Evolutionary conservation across 108 stramenopile species (phyloP).

Genomic region (Nitzschia putrida): DNA sequence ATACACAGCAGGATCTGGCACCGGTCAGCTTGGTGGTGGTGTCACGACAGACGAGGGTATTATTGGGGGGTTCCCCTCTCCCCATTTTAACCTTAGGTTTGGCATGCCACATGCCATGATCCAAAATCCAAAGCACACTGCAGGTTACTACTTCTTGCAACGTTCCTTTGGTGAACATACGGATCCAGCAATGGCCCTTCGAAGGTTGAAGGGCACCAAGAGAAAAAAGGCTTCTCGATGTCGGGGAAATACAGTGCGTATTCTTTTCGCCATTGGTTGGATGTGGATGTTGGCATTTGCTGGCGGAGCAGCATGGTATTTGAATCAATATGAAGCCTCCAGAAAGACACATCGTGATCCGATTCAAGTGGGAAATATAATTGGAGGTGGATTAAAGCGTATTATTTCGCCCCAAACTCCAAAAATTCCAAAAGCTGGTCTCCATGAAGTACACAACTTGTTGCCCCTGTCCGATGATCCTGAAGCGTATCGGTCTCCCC

Average conservation of each 20-base stretch:
- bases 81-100: too few species aligned
- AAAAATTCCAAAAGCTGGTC: constrained; percentile 1
- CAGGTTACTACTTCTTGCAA: too few species aligned
- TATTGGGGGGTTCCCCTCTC: too few species aligned
- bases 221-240: neutral
- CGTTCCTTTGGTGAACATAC: too few species aligned
- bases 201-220: too few species aligned
- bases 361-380: neutral
- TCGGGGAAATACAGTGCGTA: neutral
- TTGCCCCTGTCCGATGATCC: constrained; percentile 15
- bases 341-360: neutral
- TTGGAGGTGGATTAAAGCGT: neutral
- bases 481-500: constrained; percentile 58
- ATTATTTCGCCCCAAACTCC: neutral
- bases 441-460: constrained; percentile 2
- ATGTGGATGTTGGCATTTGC: constrained; percentile 1
- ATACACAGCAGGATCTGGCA: too few species aligned
- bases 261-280: constrained; percentile 4
- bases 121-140: too few species aligned
- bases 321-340: neutral
- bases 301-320: constrained; percentile 2
- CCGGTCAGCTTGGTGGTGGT: too few species aligned
- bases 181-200: too few species aligned
- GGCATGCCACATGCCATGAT: too few species aligned
- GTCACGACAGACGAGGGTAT: too few species aligned